Percentiles rank a stretch among this genome's conserved stretches.
These are phyloP conservation scores for Erigeron canadensis DNA, from an alignment of 129 eudicot species.

Conservation along the genomic window DNA sequence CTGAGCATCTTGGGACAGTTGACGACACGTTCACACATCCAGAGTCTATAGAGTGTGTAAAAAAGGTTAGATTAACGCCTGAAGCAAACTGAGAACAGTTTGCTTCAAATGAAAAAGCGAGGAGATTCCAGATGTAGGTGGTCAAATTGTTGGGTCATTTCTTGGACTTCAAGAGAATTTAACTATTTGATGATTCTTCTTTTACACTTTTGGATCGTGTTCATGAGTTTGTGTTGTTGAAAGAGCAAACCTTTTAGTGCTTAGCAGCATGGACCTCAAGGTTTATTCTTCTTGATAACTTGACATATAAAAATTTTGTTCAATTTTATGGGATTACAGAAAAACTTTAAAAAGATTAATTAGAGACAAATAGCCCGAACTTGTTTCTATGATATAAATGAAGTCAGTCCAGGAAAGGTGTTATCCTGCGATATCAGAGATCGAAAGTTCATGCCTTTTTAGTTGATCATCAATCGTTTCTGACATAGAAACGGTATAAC, in stretches of 20 bases:
- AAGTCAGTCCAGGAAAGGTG: too few relatives aligned
- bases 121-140: constrained; percentile 82
- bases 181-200: constrained; percentile 45
- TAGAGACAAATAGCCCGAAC: too few relatives aligned
- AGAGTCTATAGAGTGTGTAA: constrained; percentile 75
- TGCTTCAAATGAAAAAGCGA: constrained; percentile 49
- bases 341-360: too few relatives aligned
- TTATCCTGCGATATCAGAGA: too few relatives aligned
- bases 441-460: too few relatives aligned
- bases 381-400: too few relatives aligned
- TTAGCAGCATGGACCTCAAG: too few relatives aligned
- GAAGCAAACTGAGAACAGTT: constrained; percentile 70
- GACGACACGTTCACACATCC: constrained; percentile 65
- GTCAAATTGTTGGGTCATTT: constrained; percentile 71
- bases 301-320: too few relatives aligned
- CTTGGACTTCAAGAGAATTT: constrained; percentile 83
- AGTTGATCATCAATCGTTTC: too few relatives aligned
- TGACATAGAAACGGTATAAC: too few relatives aligned
- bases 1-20: constrained; percentile 77
- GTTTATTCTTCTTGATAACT: too few relatives aligned
- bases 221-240: not conserved
- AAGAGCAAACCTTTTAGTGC: not conserved
- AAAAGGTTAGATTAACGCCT: constrained; percentile 54
- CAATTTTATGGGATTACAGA: too few relatives aligned
- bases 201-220: constrained; percentile 4